phyloP scores from a whole-genome alignment of 78 protist species.

The Dictyostelium purpureum region DNA sequence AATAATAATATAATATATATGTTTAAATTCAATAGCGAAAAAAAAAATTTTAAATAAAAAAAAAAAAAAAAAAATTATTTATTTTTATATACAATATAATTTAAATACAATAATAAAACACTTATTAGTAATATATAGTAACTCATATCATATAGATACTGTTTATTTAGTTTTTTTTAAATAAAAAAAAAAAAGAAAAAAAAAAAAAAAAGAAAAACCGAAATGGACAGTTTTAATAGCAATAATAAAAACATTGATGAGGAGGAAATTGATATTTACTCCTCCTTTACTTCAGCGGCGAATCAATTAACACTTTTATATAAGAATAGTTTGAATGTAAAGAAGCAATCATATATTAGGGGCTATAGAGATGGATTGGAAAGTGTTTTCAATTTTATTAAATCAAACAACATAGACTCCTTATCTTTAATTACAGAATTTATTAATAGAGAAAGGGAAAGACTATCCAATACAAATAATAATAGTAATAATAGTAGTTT shows the following conservation, averaged over 20 bases:
- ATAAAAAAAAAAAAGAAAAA: too few species aligned
- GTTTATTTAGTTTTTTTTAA: too few species aligned
- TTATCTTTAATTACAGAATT: not conserved
- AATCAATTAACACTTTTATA: slow-evolving; percentile 8
- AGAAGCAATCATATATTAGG: not conserved
- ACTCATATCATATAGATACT: too few species aligned
- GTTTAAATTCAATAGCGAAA: too few species aligned
- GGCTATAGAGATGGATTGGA: slow-evolving; percentile 22
- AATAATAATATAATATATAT: too few species aligned
- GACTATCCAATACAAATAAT: not conserved
- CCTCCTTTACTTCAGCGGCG: slow-evolving; percentile 11
- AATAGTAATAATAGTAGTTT: not conserved
- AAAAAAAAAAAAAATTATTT: too few species aligned
- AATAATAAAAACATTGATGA: not conserved
- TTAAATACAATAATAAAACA: too few species aligned
- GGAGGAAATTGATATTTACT: not conserved
- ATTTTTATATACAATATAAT: too few species aligned
- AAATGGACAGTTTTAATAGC: too few species aligned
- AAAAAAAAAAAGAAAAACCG: too few species aligned
- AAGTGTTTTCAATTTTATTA: not conserved
- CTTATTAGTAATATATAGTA: too few species aligned
- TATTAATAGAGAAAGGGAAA: slow-evolving; percentile 14
- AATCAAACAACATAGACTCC: slow-evolving; percentile 30
- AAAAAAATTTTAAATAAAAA: too few species aligned
- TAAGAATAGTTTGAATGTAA: not conserved